Evolutionary conservation across 2,329 filamentous ascomycete species (phyloP).

Genomic region (Claviceps pusilla): DNA sequence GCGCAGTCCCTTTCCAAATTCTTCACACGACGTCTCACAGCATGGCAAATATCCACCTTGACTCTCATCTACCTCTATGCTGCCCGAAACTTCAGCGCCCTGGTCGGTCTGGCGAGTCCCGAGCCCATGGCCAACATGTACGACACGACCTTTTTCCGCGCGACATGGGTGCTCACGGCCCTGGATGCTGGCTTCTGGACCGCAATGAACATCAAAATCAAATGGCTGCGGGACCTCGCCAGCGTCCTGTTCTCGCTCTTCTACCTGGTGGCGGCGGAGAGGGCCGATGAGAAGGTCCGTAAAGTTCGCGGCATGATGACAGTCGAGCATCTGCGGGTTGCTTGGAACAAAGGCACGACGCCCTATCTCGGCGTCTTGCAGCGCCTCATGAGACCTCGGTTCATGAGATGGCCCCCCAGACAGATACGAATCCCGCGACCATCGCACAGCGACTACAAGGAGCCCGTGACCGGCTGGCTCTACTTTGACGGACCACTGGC

Average conservation of each 20-base stretch:
- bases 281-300: slow-evolving; percentile 90
- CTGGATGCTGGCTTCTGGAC: slow-evolving; percentile 97
- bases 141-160: slow-evolving; percentile 79
- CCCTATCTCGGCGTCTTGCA: slow-evolving; percentile 68
- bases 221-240: slow-evolving; percentile 67
- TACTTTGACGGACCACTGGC: slow-evolving; percentile 84
- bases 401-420: slow-evolving; percentile 68
- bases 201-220: slow-evolving; percentile 73
- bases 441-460: slow-evolving; percentile 61
- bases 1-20: slow-evolving; percentile 55
- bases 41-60: slow-evolving; percentile 78
- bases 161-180: slow-evolving; percentile 91
- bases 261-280: slow-evolving; percentile 83
- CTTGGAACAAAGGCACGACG: slow-evolving; percentile 89
- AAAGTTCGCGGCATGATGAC: slow-evolving; percentile 78
- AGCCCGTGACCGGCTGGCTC: slow-evolving; percentile 73
- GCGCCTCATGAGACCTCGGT: slow-evolving; percentile 56
- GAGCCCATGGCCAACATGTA: slow-evolving; percentile 93
- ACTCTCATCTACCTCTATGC: slow-evolving; percentile 87
- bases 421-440: slow-evolving; percentile 75
- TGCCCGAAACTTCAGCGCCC: slow-evolving; percentile 81
- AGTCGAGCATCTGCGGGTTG: slow-evolving; percentile 77
- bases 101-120: slow-evolving; percentile 79
- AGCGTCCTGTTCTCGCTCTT: slow-evolving; percentile 77
- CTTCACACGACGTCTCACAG: slow-evolving; percentile 56